phyloP scores from a whole-genome alignment of 352 stramenopile genomes.

The Phytopythium montanum region DNA sequence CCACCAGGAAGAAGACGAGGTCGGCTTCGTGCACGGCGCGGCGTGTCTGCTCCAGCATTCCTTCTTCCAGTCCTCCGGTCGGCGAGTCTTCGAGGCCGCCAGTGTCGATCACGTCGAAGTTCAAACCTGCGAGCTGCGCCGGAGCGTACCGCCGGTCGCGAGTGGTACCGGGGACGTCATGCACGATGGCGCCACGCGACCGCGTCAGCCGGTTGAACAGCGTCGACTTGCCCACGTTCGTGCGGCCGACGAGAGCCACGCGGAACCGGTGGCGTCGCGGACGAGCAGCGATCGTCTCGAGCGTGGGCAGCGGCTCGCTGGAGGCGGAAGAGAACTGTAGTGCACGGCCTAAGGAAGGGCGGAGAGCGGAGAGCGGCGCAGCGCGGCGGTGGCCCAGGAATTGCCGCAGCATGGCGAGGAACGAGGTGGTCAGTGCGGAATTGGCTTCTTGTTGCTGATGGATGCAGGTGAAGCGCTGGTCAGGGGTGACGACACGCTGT shows the following conservation, averaged over 20 bases:
- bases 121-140: constrained; percentile 56
- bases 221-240: constrained; percentile 85
- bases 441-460: constrained; percentile 2
- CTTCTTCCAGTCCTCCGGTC: constrained; percentile 57
- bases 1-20: constrained; percentile 77
- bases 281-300: constrained; percentile 30
- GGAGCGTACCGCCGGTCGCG: constrained; percentile 69
- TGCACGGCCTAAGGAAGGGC: constrained; percentile 11
- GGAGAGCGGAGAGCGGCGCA: constrained; percentile 15
- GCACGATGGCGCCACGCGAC: constrained; percentile 71
- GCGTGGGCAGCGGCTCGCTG: constrained; percentile 21
- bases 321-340: constrained; percentile 11
- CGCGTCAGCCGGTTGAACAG: constrained; percentile 85
- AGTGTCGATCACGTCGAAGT: constrained; percentile 85
- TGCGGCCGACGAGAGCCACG: constrained; percentile 76
- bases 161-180: constrained; percentile 79
- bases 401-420: constrained; percentile 13
- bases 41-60: constrained; percentile 77
- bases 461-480: background rate
- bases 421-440: constrained; percentile 8
- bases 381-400: constrained; percentile 22
- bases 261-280: constrained; percentile 52
- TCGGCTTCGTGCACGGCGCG: constrained; percentile 75
- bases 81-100: constrained; percentile 73
- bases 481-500: background rate